Base-by-base conservation (phyloP, 768 basidiomycete genomes). In the Lactarius evosmus region DNA sequence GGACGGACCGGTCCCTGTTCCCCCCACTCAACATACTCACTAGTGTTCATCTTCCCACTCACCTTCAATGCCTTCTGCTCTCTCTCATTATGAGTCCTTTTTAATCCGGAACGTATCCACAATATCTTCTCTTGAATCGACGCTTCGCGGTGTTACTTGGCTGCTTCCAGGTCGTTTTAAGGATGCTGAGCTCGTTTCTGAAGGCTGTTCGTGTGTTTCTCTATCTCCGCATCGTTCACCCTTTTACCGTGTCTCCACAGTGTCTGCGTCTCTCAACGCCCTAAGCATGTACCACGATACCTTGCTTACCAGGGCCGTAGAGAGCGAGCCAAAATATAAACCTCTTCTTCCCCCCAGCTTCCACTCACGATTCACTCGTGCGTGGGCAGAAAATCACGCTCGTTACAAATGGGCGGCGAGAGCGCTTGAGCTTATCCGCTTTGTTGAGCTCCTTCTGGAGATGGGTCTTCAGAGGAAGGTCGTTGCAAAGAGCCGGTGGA, bases 251-350 rank as follows among this genome's bases (percentile, higher is more conserved):
- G 25, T 41, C 14, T 38, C 30, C 46, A 32, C 73, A 98, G 95
- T 98, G 58, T 91, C 93, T 44, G 85, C 96, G n/a, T 75, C 85
- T 34, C 79, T 97, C 71, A 95, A 94, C 75, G 78, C 93, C 49
- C 82, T 92, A 72, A 92, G 91, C 79, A 82, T 95, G 81, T 98
- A 98, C 73, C 96, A 98, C 74, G 96, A 98, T 75, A 90, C 93
- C 5, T 77, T 98, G n/a, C 84, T 98, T 49, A 78, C 85, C 4
- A 85, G 80, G 72, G 79, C 89, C 54, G 77, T 85, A 32, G 83
- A 83, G 70, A 80, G 73, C 56, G 81, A 89, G 70, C 84, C 87
- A 55, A 88, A 84, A 69, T 85, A 87, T 75, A 85, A 80, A 56
- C 87, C 91, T 46, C 82, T 93, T 64, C 83, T 95, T 58, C 88